Conservation (phyloP, 139 green algal species). For the Trebouxia sp. region DNA sequence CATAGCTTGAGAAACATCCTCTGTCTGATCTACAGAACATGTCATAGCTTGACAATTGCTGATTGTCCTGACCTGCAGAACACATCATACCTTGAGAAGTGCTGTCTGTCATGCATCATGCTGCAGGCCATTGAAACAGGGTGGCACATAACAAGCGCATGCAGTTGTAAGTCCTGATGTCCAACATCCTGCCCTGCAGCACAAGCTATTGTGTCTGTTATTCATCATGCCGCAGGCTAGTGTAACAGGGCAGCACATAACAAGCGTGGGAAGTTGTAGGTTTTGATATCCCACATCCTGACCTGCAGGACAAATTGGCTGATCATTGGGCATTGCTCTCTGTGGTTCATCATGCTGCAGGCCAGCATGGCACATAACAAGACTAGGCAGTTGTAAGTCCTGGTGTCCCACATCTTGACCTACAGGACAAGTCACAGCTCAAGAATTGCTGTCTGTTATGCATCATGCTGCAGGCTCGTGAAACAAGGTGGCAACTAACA, state of each 20-base stretch:
- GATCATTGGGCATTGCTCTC: too few species aligned
- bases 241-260: too few species aligned
- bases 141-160: constrained; percentile 64
- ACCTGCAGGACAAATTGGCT: too few species aligned
- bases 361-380: constrained; percentile 72
- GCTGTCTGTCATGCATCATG: too few species aligned
- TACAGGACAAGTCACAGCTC: too few species aligned
- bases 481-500: constrained; percentile 66
- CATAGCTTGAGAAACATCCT: neutral
- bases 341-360: too few species aligned
- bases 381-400: constrained; percentile 54
- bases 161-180: constrained; percentile 67
- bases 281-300: neutral
- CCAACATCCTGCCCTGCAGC: constrained; percentile 72
- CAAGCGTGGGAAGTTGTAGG: neutral
- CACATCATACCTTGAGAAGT: too few species aligned
- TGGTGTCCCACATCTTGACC: constrained; percentile 74
- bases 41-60: too few species aligned
- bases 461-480: constrained; percentile 19
- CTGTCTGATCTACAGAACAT: too few species aligned
- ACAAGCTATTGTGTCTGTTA: neutral
- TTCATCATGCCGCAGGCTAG: neutral
- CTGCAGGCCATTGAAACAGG: constrained; percentile 30
- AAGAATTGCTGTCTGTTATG: too few species aligned
- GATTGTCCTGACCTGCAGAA: neutral